Evolutionary conservation across 306 rosid species (phyloP).

Genomic region (Geum urbanum): DNA sequence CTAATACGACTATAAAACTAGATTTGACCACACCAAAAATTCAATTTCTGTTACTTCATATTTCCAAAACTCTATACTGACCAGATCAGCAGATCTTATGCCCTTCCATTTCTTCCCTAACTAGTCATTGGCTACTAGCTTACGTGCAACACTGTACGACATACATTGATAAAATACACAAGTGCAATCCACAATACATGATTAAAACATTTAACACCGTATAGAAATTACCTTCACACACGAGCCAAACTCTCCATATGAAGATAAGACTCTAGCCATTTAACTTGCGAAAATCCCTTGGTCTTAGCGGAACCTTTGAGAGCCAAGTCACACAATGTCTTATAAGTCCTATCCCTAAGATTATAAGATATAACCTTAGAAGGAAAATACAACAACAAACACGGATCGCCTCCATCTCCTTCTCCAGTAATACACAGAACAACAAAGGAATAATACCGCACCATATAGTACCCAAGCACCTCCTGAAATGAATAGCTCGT

Average conservation of each 20-base stretch:
- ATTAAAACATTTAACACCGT: not conserved
- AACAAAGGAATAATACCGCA: not conserved
- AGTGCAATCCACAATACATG: not conserved
- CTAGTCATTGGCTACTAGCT: not conserved
- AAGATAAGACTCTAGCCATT: conserved; percentile 1
- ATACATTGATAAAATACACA: not conserved
- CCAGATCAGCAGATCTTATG: not conserved
- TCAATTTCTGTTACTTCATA: not conserved
- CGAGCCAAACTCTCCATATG: conserved; percentile 2
- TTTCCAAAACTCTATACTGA: not conserved
- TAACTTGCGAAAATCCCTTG: not conserved
- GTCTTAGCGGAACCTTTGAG: no score
- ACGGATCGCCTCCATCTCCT: not conserved
- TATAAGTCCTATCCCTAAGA: conserved; percentile 9
- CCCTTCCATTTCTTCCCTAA: not conserved
- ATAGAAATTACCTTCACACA: conserved; percentile 12
- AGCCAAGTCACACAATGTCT: not conserved
- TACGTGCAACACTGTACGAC: not conserved
- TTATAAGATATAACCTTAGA: conserved; percentile 6
- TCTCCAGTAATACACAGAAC: conserved; percentile 2
- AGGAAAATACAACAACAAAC: conserved; percentile 18
- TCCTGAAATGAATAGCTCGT: not conserved
- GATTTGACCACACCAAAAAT: not conserved
- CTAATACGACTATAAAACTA: not conserved
- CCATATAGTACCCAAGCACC: not conserved